These are phyloP conservation scores for Pseudogymnoascus sp. DNA, from an alignment of 2,329 filamentous ascomycete species.

Conservation along the genomic window DNA sequence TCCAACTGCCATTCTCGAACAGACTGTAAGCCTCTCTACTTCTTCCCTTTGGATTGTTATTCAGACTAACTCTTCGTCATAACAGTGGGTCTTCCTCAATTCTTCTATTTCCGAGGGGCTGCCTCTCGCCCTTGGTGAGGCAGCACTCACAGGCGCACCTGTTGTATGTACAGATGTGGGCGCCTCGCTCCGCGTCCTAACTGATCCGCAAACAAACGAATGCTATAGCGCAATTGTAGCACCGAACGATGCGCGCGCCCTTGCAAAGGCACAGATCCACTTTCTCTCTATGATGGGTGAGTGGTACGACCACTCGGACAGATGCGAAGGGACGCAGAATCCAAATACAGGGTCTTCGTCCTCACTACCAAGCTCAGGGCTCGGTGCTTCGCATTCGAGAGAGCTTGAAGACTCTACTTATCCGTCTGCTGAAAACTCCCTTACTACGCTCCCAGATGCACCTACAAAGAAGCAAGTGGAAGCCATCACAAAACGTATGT, in stretches of 20 bases:
- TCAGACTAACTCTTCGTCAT: too few species aligned
- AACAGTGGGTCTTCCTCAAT: conserved; percentile 45
- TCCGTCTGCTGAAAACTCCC: conserved; percentile 35
- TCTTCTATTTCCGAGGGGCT: conserved; percentile 45
- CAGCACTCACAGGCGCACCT: conserved; percentile 42
- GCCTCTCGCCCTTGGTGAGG: conserved; percentile 43
- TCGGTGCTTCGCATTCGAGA: too few species aligned
- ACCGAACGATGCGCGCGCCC: conserved; percentile 50
- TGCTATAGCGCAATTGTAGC: conserved; percentile 48
- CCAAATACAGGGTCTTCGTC: too few species aligned
- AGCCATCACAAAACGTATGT: conserved; percentile 48
- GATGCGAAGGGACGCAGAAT: too few species aligned
- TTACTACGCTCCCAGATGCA: conserved; percentile 37
- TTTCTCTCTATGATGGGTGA: conserved; percentile 50
- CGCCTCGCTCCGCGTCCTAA: conserved; percentile 43
- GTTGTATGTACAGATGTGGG: conserved; percentile 46
- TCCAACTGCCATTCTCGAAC: conserved; percentile 45
- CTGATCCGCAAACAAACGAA: conserved; percentile 29
- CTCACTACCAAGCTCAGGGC: too few species aligned
- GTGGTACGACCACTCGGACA: conserved; percentile 39
- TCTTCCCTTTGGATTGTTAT: too few species aligned
- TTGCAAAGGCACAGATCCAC: conserved; percentile 50
- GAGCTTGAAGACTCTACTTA: too few species aligned
- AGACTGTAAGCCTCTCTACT: conserved; percentile 28
- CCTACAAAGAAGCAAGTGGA: conserved; percentile 43